phyloP scores from a whole-genome alignment of 1,284 basidiomycete species.

The Violaceomyces palustris region DNA sequence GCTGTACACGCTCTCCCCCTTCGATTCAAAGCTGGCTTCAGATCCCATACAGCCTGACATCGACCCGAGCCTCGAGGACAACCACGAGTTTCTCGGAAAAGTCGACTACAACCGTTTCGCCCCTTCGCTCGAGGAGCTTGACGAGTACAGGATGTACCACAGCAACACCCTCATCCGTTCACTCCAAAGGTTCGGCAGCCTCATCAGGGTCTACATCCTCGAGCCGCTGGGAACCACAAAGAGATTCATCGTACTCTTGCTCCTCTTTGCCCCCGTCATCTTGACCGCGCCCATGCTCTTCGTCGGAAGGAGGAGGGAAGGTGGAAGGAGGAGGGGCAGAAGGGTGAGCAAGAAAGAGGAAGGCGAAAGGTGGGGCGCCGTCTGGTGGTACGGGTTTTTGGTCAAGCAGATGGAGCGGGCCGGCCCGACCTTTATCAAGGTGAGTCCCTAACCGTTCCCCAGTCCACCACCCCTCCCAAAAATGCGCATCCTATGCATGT shows the following conservation, averaged over 20 bases:
- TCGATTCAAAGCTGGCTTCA: too few species aligned
- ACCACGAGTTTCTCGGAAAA: too few species aligned
- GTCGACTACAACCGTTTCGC: constrained; percentile 8
- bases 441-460: too few species aligned
- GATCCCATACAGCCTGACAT: too few species aligned
- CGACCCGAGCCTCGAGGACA: too few species aligned
- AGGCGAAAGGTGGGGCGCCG: constrained; percentile 45
- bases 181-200: constrained; percentile 13
- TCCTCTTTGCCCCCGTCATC: constrained; percentile 83
- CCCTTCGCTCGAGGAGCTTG: constrained; percentile 22
- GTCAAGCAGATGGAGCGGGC: constrained; percentile 87
- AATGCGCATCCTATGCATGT: neutral
- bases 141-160: constrained; percentile 6
- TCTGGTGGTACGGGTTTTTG: constrained; percentile 89
- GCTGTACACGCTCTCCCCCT: too few species aligned
- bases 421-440: constrained; percentile 97
- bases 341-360: constrained; percentile 25
- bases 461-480: constrained; percentile 55
- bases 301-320: constrained; percentile 57
- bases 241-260: constrained; percentile 77
- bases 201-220: constrained; percentile 59
- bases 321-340: constrained; percentile 21
- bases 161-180: constrained; percentile 17
- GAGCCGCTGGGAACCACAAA: constrained; percentile 79
- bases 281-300: constrained; percentile 78